These are phyloP conservation scores for Rhizophora apiculata DNA, from an alignment of 345 rosid species.

Conservation along the genomic window DNA sequence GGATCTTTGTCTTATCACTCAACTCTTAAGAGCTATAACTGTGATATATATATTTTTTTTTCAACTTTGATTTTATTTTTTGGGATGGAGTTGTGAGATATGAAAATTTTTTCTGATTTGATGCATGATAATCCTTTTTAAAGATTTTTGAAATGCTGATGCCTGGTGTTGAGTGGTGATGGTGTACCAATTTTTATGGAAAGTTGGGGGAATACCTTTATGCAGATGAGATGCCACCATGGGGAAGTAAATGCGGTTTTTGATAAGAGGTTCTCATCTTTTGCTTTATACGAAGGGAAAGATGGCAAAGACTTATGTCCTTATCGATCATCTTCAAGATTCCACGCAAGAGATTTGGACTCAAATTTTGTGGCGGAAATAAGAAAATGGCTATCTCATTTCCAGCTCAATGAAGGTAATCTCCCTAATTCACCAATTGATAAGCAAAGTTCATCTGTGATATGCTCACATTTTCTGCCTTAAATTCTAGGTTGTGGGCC, in stretches of 20 bases:
- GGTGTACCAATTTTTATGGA: background rate
- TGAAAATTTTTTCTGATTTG: too few species aligned
- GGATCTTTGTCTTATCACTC: too few species aligned
- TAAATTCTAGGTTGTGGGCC: too few species aligned
- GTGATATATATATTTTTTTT: too few species aligned
- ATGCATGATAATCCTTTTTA: too few species aligned
- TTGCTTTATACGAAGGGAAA: conserved; percentile 54
- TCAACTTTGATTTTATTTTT: too few species aligned
- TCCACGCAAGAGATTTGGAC: conserved; percentile 41
- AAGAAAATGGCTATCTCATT: conserved; percentile 42
- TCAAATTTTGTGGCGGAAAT: conserved; percentile 41
- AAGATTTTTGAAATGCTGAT: too few species aligned
- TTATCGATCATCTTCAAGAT: conserved; percentile 57
- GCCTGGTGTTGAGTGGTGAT: too few species aligned
- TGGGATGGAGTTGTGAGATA: too few species aligned
- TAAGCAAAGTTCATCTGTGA: background rate
- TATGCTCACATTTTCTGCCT: background rate
- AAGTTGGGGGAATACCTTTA: background rate
- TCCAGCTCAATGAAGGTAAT: conserved; percentile 44
- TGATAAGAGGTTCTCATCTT: conserved; percentile 57
- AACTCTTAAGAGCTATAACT: too few species aligned
- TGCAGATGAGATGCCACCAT: conserved; percentile 49
- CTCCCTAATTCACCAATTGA: background rate
- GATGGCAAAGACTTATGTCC: conserved; percentile 40
- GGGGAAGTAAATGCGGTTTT: conserved; percentile 51